These are phyloP conservation scores for Rubia yunnanensis DNA, from an alignment of 257 asterid genomes.

Conservation along the genomic window DNA sequence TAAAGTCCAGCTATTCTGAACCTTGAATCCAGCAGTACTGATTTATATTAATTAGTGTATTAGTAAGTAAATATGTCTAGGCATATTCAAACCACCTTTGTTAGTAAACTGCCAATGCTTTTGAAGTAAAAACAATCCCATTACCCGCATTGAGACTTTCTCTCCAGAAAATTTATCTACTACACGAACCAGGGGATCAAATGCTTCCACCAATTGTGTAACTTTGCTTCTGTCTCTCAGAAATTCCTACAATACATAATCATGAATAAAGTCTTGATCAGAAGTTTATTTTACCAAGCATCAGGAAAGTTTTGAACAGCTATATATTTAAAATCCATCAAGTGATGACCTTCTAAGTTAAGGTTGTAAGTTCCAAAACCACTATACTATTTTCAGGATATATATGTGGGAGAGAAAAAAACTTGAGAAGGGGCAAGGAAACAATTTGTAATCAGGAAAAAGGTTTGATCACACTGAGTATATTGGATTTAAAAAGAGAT, in stretches of 20 bases:
- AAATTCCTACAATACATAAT: conserved; percentile 43
- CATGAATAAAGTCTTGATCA: not conserved
- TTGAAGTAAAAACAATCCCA: not conserved
- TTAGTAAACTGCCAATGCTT: not conserved
- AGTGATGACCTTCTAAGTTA: not conserved
- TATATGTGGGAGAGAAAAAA: not conserved
- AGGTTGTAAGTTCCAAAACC: not conserved
- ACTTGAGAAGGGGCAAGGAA: not conserved
- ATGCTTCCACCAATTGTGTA: conserved; percentile 51
- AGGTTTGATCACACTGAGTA: not conserved
- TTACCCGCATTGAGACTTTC: conserved; percentile 87
- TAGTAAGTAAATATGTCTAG: too few relatives aligned
- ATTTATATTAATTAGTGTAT: too few relatives aligned
- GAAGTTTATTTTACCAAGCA: not conserved
- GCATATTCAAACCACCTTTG: too few relatives aligned
- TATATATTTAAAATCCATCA: not conserved
- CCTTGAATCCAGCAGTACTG: too few relatives aligned
- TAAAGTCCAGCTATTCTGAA: too few relatives aligned
- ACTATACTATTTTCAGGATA: not conserved
- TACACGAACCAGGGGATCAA: conserved; percentile 73
- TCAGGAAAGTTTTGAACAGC: not conserved
- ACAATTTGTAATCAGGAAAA: not conserved
- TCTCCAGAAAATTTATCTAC: conserved; percentile 70
- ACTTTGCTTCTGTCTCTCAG: conserved; percentile 83
- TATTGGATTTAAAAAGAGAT: not conserved